These are phyloP conservation scores for Funneliformis caledonium DNA, from an alignment of 371 early-diverging fungal species.

Conservation along the genomic window DNA sequence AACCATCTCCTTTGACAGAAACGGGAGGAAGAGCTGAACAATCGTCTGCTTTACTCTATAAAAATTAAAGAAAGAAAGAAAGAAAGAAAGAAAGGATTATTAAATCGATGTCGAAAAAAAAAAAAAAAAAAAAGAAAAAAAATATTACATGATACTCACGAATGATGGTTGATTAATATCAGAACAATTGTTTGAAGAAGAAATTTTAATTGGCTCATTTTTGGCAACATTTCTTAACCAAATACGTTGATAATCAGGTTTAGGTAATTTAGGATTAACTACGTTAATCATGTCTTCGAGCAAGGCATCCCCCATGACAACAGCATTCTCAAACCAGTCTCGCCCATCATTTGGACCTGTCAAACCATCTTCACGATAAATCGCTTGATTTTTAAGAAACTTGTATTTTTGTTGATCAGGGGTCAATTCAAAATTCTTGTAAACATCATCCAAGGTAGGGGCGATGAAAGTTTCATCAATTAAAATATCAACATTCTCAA, in stretches of 20 bases:
- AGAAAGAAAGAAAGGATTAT: not conserved
- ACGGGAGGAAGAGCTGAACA: not conserved
- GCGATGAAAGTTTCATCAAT: constrained; percentile 74
- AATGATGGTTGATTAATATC: constrained; percentile 49
- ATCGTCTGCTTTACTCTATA: not conserved
- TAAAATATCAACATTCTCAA: constrained; percentile 68
- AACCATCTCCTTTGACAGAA: not conserved
- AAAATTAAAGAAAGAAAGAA: not conserved
- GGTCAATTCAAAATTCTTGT: constrained; percentile 59
- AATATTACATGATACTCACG: constrained; percentile 7
- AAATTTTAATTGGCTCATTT: constrained; percentile 54
- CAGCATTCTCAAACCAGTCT: constrained; percentile 74
- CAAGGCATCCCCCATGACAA: constrained; percentile 71
- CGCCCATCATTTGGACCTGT: constrained; percentile 64
- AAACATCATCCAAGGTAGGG: constrained; percentile 52
- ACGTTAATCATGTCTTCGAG: constrained; percentile 73
- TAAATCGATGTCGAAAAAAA: not conserved
- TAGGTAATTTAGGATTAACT: constrained; percentile 62
- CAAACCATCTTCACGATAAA: constrained; percentile 74
- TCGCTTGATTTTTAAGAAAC: constrained; percentile 64
- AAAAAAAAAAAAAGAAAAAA: not conserved
- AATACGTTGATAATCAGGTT: constrained; percentile 52
- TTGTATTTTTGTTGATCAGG: constrained; percentile 54
- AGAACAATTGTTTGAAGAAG: constrained; percentile 59
- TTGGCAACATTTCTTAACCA: constrained; percentile 76